These are phyloP conservation scores for Botrytis squamosa DNA, from an alignment of 2,329 filamentous ascomycete genomes.

Conservation along the genomic window DNA sequence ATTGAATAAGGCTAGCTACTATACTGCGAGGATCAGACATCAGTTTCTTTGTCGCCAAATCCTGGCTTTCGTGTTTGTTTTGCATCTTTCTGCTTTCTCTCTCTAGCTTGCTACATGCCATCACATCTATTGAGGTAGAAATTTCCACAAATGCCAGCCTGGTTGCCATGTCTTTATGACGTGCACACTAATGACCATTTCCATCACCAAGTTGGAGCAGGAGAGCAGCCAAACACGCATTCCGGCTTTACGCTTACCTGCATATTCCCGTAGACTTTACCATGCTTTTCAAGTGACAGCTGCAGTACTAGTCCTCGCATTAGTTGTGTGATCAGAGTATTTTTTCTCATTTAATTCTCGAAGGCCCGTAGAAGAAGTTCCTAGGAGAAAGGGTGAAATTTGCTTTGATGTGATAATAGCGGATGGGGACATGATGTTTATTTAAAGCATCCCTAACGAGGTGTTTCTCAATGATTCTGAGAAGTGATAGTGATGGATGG, in stretches of 20 bases:
- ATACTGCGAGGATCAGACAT: not conserved
- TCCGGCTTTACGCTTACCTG: constrained; percentile 34
- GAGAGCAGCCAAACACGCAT: constrained; percentile 26
- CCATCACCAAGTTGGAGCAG: constrained; percentile 20
- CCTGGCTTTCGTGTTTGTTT: constrained; percentile 4
- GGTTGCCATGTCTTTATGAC: constrained; percentile 22
- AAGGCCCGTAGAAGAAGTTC: constrained; percentile 42
- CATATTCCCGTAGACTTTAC: constrained; percentile 32
- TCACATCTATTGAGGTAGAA: constrained; percentile 14
- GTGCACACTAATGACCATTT: constrained; percentile 21
- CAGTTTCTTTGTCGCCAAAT: constrained; percentile 9
- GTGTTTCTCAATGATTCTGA: constrained; percentile 11
- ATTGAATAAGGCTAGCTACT: constrained; percentile 13
- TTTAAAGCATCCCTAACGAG: constrained; percentile 14
- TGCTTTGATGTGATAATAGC: constrained; percentile 29
- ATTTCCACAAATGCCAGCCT: constrained; percentile 14
- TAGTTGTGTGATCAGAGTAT: constrained; percentile 36
- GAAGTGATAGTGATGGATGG: constrained; percentile 19
- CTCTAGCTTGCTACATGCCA: constrained; percentile 18
- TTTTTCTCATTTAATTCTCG: constrained; percentile 43
- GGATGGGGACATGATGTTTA: constrained; percentile 34
- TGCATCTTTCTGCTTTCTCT: constrained; percentile 4
- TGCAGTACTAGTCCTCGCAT: constrained; percentile 41
- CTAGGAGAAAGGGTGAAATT: constrained; percentile 28
- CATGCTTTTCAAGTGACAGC: constrained; percentile 42